Evolutionary conservation across 225 moss, liverwort and hornwort species (phyloP).

Genomic region (Anthoceros angustus): DNA sequence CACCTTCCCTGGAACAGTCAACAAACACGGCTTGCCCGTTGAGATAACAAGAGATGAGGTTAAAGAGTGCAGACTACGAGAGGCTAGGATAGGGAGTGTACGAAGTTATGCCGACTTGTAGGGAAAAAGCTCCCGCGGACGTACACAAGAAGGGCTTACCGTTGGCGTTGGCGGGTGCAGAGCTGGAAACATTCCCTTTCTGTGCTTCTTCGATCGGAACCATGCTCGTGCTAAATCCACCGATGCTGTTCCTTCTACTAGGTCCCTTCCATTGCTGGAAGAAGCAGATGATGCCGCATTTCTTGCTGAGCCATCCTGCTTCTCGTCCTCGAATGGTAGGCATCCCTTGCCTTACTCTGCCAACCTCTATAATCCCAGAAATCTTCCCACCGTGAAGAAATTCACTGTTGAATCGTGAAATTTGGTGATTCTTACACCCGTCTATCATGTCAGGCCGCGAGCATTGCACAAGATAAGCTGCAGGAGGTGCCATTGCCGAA

Average conservation of each 20-base stretch:
- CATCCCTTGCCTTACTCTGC: not conserved
- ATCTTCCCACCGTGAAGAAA: not conserved
- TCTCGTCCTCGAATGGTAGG: not conserved
- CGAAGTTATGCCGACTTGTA: no score
- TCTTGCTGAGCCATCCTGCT: not conserved
- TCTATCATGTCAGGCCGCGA: not conserved
- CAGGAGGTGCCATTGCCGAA: not conserved
- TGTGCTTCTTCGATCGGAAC: constrained; percentile 1
- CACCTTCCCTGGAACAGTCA: not conserved
- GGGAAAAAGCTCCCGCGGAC: no score
- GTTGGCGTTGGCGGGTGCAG: no score
- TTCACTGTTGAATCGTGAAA: not conserved
- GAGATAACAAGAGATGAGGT: no score
- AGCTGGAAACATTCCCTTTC: not conserved
- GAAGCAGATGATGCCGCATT: not conserved
- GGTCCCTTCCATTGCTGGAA: no score
- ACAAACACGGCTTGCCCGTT: no score
- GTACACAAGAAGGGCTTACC: no score
- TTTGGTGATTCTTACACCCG: not conserved
- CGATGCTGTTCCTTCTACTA: not conserved
- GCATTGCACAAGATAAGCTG: not conserved
- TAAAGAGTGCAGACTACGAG: no score
- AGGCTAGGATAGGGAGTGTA: no score
- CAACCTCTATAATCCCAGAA: not conserved
- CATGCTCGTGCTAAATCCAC: not conserved